Evolutionary conservation across 2,329 filamentous ascomycete species (phyloP), one percentile per base, ranked within the genome.

Genomic region (Escovopsis sp.): DNA sequence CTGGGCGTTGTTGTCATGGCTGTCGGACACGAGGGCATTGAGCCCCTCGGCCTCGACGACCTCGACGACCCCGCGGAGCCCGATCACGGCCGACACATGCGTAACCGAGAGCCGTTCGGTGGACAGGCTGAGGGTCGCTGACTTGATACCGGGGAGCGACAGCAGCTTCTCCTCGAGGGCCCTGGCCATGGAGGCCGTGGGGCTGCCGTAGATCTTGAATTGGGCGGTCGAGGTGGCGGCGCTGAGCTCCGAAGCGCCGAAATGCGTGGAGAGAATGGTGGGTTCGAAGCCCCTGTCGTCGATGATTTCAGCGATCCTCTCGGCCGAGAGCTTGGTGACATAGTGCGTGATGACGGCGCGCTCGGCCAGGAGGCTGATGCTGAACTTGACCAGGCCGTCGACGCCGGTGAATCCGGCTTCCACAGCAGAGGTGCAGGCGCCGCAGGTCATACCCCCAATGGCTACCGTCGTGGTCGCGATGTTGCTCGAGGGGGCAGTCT

Each of bases 401-500:
- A 88, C 58, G 42, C 70, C 72, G 45, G 75, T 72, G 58, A 98
- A 90, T 4, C 81, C 85, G 34, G 73, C 70, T 50, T 94, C 83
- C 2, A 96, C 76, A 5, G 88, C 86, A 2, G 88, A 88, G 1
- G 90, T 96, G 57, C 90, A 98, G 29, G 90, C 85, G 16, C 88
- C 88, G 52, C 90, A 96, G 1, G 90, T 98, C 90, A 98, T 98
- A 34, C 90, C 90, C 45, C 90, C 84, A 36, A 98, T 83, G 4
- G 82, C 76, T 14, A 98, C 69, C 0, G 87, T 96, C 0, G 87
- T 94, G 1, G 75, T 83, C 38, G 78, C 66, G 4, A 71, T 49
- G 34, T 61, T 58, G 42, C 63, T 56, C 5, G 5, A 5, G 19
- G 19, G 5, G 19, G 9, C 19, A 9, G 19, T 52, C 40, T 53